Conservation (phyloP, 768 basidiomycete genomes). For the Suillus occidentalis region DNA sequence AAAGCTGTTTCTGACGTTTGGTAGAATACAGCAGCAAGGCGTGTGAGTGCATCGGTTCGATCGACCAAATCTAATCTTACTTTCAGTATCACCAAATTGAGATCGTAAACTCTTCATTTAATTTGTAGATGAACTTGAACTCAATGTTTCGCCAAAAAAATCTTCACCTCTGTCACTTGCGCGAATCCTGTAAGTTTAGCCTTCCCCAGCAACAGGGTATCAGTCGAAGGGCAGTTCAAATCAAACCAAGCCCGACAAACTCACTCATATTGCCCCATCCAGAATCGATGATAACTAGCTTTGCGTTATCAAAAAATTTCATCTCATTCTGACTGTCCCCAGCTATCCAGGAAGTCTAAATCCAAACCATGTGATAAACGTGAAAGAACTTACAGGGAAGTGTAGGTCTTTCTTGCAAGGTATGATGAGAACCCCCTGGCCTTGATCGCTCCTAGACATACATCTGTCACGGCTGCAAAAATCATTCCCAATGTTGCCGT, state of each 20-base stretch:
- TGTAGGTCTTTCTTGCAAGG: constrained; percentile 60
- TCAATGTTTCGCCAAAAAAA: constrained; percentile 42
- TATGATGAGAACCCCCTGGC: constrained; percentile 53
- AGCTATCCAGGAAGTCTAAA: constrained; percentile 34
- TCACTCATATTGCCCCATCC: constrained; percentile 58
- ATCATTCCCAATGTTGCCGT: constrained; percentile 47
- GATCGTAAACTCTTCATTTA: background rate
- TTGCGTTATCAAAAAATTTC: constrained; percentile 38
- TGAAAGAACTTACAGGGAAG: constrained; percentile 41
- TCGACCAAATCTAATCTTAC: background rate
- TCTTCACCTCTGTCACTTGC: constrained; percentile 34
- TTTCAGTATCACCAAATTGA: background rate
- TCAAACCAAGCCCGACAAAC: constrained; percentile 11
- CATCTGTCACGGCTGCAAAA: constrained; percentile 46
- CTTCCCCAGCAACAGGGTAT: constrained; percentile 42
- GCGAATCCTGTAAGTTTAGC: constrained; percentile 41
- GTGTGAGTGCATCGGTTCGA: background rate
- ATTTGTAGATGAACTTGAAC: background rate
- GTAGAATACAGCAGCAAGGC: background rate
- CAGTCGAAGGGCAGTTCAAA: background rate
- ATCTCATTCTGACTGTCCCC: constrained; percentile 51
- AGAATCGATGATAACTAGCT: constrained; percentile 50
- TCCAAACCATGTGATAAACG: background rate
- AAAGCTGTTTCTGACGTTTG: background rate
- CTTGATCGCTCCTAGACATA: constrained; percentile 42